Base-by-base conservation (phyloP, 768 basidiomycete species). In the Boletus edulis region DNA sequence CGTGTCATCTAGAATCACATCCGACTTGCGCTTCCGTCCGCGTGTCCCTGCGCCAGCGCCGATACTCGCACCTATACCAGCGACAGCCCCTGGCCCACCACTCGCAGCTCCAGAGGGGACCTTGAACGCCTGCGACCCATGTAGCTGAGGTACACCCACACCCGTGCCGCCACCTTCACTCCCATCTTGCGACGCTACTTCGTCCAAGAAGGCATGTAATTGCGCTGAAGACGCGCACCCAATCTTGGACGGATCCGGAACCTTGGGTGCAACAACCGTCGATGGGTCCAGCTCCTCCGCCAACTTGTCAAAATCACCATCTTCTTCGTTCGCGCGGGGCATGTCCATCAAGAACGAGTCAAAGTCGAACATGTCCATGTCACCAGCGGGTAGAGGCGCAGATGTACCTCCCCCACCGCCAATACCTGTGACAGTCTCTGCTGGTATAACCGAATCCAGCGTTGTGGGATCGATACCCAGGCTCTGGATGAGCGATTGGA, bases 401-500 rank as follows among this genome's bases (percentile, higher is more conserved):
- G 55, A 14, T 12, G n/a, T 35, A 15, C 37, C 49, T 14, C 48
- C 62, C 5, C n/a, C n/a, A n/a, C n/a, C n/a, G n/a, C n/a, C n/a
- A n/a, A 32, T 31, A 2, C 61, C 66, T 3, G 46, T 12, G 15
- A 22, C 38, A 1, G 42, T 46, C 12, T 67, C 70, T 12, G 42
- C 4, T 13, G 48, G 49, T 6, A 38, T 0, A n/a, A n/a, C n/a
- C n/a, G n/a, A n/a, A 3, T 70, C 62, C 9, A 71, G 58, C n/a
- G 63, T 14, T 8, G 41, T 55, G 18, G 84, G 75, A 64, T 91
- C 86, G 46, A 89, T 68, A 9, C 87, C 88, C 44, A 92, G 78
- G 46, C 80, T 80, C 58, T 87, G 78, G 31, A 93, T 87, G 56
- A 94, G 75, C 7, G 81, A 80, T 55, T 89, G 81, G 41, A 95